These are phyloP conservation scores for Lodderomyces beijingensis DNA, from an alignment of 1,139 yeast species.

Conservation along the genomic window DNA sequence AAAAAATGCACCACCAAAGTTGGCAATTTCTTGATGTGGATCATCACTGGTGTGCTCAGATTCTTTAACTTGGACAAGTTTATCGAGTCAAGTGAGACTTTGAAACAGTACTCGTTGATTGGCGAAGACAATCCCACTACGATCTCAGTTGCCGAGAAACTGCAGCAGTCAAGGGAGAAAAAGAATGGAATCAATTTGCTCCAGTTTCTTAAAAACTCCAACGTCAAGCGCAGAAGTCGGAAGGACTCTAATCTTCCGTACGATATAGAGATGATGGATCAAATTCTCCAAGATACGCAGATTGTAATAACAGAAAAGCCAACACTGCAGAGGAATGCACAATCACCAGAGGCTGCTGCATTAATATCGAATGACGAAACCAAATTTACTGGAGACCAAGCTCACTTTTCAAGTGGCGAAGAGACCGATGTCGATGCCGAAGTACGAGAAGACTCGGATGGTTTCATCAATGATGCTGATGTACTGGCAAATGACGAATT, in stretches of 20 bases:
- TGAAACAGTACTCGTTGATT: neutral
- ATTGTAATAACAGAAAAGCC: conserved; percentile 3
- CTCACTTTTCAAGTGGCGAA: neutral
- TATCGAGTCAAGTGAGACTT: conserved; percentile 3
- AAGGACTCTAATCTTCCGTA: conserved; percentile 51
- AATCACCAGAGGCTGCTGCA: conserved; percentile 2
- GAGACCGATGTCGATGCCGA: conserved; percentile 2
- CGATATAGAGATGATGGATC: conserved; percentile 12
- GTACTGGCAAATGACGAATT: conserved; percentile 1
- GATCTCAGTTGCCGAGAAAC: neutral
- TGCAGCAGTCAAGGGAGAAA: neutral
- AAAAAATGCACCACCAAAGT: conserved; percentile 19
- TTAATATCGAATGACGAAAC: neutral
- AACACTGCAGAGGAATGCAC: conserved; percentile 3
- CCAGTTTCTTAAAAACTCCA: conserved; percentile 11
- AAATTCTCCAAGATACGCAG: conserved; percentile 7
- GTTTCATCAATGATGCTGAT: conserved; percentile 2
- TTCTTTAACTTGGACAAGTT: conserved; percentile 14
- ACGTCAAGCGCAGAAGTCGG: conserved; percentile 39
- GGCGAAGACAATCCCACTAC: neutral
- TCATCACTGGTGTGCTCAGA: conserved; percentile 7
- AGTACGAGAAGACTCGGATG: conserved; percentile 4
- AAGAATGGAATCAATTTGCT: conserved; percentile 6
- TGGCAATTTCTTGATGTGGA: conserved; percentile 3
- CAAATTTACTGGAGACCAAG: neutral